These are phyloP conservation scores for Myxozyma nipponensis DNA, from an alignment of 805 yeast genomes.

Conservation along the genomic window DNA sequence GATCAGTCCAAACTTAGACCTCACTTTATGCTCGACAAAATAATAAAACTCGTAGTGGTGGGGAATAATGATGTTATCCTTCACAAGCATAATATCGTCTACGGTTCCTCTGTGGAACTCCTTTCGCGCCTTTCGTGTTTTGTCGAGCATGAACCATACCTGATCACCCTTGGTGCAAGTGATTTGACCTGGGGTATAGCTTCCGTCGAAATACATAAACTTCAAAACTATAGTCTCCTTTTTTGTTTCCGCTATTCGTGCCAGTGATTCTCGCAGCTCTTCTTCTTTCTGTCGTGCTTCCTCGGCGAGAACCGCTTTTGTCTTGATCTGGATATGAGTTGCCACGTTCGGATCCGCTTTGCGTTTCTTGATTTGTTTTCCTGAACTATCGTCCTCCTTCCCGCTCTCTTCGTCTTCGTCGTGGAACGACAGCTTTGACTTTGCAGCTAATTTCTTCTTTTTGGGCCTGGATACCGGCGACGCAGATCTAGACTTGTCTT, in stretches of 20 bases:
- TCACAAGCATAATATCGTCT: slow-evolving; percentile 34
- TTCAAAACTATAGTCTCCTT: slow-evolving; percentile 25
- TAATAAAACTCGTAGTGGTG: slow-evolving; percentile 34
- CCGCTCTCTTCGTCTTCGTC: slow-evolving; percentile 17
- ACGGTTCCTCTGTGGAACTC: slow-evolving; percentile 33
- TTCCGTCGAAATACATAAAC: slow-evolving; percentile 33
- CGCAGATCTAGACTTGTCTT: neutral
- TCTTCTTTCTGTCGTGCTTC: slow-evolving; percentile 22
- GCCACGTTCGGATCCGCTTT: slow-evolving; percentile 28
- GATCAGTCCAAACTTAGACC: slow-evolving; percentile 30
- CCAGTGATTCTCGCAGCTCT: slow-evolving; percentile 16
- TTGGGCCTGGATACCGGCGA: neutral
- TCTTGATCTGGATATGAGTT: slow-evolving; percentile 25
- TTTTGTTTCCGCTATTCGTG: slow-evolving; percentile 22
- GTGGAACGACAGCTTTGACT: slow-evolving; percentile 5
- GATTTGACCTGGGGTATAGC: slow-evolving; percentile 25
- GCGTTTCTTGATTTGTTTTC: slow-evolving; percentile 9
- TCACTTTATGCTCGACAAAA: slow-evolving; percentile 29
- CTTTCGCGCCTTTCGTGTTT: slow-evolving; percentile 28
- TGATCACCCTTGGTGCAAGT: slow-evolving; percentile 32
- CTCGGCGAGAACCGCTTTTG: slow-evolving; percentile 12
- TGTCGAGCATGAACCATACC: slow-evolving; percentile 32
- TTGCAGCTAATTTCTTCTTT: slow-evolving; percentile 3
- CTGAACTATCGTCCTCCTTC: neutral
- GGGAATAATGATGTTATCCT: slow-evolving; percentile 34